Evolutionary conservation across 805 yeast genomes (phyloP).

Genomic region (Candida sanyiensis): DNA sequence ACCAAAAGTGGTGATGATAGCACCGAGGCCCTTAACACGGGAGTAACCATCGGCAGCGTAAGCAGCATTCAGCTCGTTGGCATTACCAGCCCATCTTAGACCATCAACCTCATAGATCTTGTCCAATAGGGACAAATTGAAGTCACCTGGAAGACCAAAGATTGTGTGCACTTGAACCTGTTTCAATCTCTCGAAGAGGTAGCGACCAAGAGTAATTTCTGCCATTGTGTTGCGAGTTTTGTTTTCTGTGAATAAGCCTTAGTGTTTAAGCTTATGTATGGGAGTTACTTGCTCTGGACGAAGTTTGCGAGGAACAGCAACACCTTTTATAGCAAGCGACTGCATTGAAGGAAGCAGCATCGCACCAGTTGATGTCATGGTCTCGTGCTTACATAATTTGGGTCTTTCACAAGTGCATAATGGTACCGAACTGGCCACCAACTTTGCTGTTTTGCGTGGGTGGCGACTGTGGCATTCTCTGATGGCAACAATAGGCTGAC

Average conservation of each 20-base stretch:
- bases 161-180: slow-evolving; percentile 67
- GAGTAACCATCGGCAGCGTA: slow-evolving; percentile 89
- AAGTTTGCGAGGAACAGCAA: neutral
- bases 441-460: too few relatives aligned
- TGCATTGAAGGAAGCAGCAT: neutral
- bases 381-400: slow-evolving; percentile 1
- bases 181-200: slow-evolving; percentile 70
- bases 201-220: slow-evolving; percentile 64
- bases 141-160: slow-evolving; percentile 81
- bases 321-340: neutral
- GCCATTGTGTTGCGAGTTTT: slow-evolving; percentile 11
- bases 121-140: slow-evolving; percentile 66
- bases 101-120: slow-evolving; percentile 70
- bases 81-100: slow-evolving; percentile 85
- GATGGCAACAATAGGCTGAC: too few relatives aligned
- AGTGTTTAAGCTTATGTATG: too few relatives aligned
- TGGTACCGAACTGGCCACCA: neutral
- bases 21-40: slow-evolving; percentile 69
- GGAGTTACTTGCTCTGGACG: neutral
- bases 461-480: too few relatives aligned
- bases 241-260: neutral
- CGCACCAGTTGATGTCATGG: slow-evolving; percentile 1
- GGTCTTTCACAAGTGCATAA: neutral
- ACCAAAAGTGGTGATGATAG: slow-evolving; percentile 80
- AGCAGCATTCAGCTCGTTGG: slow-evolving; percentile 86